Conservation (phyloP, 257 asterid genomes). For the Ilex aquifolium region DNA sequence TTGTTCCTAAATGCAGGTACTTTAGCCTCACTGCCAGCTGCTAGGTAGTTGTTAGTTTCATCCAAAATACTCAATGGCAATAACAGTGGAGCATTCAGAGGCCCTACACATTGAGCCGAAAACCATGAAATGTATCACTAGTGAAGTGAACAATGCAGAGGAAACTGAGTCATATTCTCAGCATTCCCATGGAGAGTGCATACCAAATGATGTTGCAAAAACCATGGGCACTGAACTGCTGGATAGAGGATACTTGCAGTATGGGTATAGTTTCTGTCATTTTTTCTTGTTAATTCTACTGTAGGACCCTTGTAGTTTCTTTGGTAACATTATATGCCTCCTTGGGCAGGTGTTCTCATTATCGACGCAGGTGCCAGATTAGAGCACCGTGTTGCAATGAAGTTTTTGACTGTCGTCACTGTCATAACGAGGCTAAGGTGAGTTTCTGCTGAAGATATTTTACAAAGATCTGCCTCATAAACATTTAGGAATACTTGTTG, state of each 20-base stretch:
- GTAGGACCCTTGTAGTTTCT: neutral
- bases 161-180: conserved; percentile 20
- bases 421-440: conserved; percentile 91
- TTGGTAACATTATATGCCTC: conserved; percentile 14
- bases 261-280: conserved; percentile 50
- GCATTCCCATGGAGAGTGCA: conserved; percentile 20
- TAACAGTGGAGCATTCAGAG: conserved; percentile 37
- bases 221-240: conserved; percentile 29
- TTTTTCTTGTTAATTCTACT: conserved; percentile 5
- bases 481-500: neutral
- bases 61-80: conserved; percentile 37
- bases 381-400: conserved; percentile 87
- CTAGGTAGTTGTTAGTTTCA: conserved; percentile 29
- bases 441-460: neutral
- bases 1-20: conserved; percentile 67
- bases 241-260: conserved; percentile 55
- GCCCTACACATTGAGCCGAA: conserved; percentile 22
- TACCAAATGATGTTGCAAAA: conserved; percentile 15
- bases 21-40: conserved; percentile 27
- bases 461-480: neutral
- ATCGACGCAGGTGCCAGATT: conserved; percentile 76
- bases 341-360: conserved; percentile 65
- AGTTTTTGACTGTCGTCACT: conserved; percentile 78
- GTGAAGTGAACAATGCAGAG: conserved; percentile 21
- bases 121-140: conserved; percentile 13